These are phyloP conservation scores for Pichia thaimueangensis DNA, from an alignment of 805 yeast genomes.

Conservation along the genomic window DNA sequence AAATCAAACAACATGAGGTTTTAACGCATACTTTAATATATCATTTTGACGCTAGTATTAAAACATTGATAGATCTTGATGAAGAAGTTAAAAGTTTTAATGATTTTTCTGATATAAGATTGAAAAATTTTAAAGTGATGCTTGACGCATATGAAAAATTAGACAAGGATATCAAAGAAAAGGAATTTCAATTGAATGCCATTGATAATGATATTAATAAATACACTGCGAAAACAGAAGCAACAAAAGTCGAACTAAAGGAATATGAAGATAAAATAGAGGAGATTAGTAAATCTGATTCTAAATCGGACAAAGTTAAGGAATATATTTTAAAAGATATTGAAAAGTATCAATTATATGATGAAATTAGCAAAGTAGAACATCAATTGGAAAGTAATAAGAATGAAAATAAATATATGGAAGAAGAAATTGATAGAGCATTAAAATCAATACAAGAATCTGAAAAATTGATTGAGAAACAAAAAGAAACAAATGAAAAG, in stretches of 20 bases:
- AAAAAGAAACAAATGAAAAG: conserved; percentile 10
- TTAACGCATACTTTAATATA: conserved; percentile 61
- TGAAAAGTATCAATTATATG: conserved; percentile 40
- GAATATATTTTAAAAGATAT: conserved; percentile 33
- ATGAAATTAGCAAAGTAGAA: conserved; percentile 38
- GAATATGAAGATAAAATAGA: conserved; percentile 3
- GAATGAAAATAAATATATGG: conserved; percentile 62
- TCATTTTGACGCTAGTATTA: conserved; percentile 44
- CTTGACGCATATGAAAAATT: conserved; percentile 41
- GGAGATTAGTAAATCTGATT: background rate
- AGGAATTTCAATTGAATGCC: conserved; percentile 27
- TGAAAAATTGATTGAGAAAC: conserved; percentile 24
- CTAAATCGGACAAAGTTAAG: conserved; percentile 12
- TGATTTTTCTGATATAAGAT: conserved; percentile 33
- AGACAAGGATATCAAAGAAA: conserved; percentile 38
- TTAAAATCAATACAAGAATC: conserved; percentile 42
- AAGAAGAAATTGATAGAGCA: conserved; percentile 51
- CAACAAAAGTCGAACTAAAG: conserved; percentile 14
- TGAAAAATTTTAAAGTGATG: conserved; percentile 38
- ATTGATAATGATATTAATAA: conserved; percentile 27
- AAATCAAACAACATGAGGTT: conserved; percentile 25
- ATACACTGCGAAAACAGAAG: conserved; percentile 14
- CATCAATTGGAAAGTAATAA: conserved; percentile 39
- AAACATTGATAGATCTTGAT: conserved; percentile 36
- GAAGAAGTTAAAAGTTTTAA: conserved; percentile 44